Percentiles rank a stretch among this genome's conserved stretches.
Evolutionary conservation across 306 rosid species (phyloP).

Genomic region (Casuarina equisetifolia): DNA sequence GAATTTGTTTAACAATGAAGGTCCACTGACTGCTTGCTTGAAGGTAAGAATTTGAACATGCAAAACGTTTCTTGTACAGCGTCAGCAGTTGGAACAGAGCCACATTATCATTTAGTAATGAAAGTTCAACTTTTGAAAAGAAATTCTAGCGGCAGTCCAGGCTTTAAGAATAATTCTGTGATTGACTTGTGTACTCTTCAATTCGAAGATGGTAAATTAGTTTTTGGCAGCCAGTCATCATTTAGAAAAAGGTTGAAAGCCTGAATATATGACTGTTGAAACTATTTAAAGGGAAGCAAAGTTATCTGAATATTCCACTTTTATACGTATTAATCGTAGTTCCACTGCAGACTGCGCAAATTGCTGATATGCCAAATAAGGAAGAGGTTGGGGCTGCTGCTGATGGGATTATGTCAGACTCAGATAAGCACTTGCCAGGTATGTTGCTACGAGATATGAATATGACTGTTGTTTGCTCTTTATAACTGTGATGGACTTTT

Average conservation of each 20-base stretch:
- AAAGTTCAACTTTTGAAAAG: too few relatives aligned
- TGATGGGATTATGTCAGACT: slow-evolving; percentile 29
- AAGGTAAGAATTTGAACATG: slow-evolving; percentile 49
- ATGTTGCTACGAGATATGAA: slow-evolving; percentile 17
- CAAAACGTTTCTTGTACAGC: not conserved
- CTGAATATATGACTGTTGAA: slow-evolving; percentile 4
- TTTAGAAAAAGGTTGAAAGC: not conserved
- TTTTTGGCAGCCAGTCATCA: too few relatives aligned
- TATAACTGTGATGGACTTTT: not conserved
- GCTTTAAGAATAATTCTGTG: too few relatives aligned
- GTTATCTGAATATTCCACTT: not conserved
- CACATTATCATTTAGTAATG: too few relatives aligned
- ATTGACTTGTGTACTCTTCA: not conserved
- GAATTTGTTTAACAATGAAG: slow-evolving; percentile 52
- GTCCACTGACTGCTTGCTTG: slow-evolving; percentile 34
- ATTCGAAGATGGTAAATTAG: not conserved
- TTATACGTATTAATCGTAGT: slow-evolving; percentile 13
- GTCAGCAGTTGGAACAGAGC: not conserved
- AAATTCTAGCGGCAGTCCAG: too few relatives aligned
- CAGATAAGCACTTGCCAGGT: slow-evolving; percentile 39
- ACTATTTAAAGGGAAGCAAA: not conserved
- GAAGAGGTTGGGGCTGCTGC: slow-evolving; percentile 28
- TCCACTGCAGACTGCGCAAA: slow-evolving; percentile 34
- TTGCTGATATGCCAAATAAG: slow-evolving; percentile 27
- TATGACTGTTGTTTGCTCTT: not conserved